Base-by-base conservation (phyloP, 148 eudicot genomes). In the Camellia lanceoleosa region DNA sequence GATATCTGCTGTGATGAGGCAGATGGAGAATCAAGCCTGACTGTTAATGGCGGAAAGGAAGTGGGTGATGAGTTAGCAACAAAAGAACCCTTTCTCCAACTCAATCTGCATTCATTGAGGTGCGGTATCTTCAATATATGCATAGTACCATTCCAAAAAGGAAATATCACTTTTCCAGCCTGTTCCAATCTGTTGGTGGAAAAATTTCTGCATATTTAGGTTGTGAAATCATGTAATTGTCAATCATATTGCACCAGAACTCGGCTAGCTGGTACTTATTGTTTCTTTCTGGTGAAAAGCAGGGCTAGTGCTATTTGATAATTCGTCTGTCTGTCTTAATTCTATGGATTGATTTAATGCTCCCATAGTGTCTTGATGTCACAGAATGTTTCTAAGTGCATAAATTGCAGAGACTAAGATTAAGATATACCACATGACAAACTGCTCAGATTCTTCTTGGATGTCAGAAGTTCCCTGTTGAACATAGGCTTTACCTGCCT, bases 1-100 rank as follows among this genome's bases (percentile, higher is more conserved):
- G 99, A 92, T 81, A 88, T 96, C 72, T 74, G 93, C 61, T 87
- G 87, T 82, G 99, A 96, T 74, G 98, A 92, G 84, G 88, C 92
- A 42, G 99, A 93, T 55, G 83, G 79, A 74, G 90, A 88, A 68
- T 82, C 68, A 12, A 71, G 82, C 73, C 68, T 83, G 13, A 72
- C 77, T 46, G 71, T 70, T 80, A 86, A 82, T 74, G 86, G 63
- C 84, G 87, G 51, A 75, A 69, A 71, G 62, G 93, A 85, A 64
- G 78, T 73, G 54, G 84, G 76, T 80, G 80, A 78, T 76, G 83
- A 83, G 46, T 75, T 59, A 65, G 66, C 89, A 44, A 64, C 83
- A 38, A 81, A 68, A 54, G 81, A 80, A 67, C 84, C 89, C 62
- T 63, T 82, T 74, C 82, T 87, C 70, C 86, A 82, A 73, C 78